Percentiles rank a stretch among this genome's conserved stretches.
These are phyloP conservation scores for Botrytis squamosa DNA, from an alignment of 2,329 filamentous ascomycete genomes.

Conservation along the genomic window DNA sequence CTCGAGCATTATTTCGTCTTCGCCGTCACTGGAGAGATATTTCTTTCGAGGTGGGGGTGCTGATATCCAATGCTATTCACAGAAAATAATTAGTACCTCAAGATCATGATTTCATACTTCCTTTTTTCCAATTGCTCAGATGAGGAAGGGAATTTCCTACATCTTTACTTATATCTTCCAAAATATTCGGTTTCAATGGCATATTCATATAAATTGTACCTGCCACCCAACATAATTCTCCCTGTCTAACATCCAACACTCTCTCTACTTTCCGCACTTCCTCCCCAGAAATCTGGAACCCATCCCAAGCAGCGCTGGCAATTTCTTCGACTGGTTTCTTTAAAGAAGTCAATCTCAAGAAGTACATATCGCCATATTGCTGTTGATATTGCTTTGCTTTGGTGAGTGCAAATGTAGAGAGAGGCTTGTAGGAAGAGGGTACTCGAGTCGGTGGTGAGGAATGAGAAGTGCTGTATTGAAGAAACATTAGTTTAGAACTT, in stretches of 20 bases:
- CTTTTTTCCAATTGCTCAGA: not conserved
- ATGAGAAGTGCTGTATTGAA: constrained; percentile 6
- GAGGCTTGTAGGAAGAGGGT: constrained; percentile 66
- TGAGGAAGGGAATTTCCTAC: constrained; percentile 47
- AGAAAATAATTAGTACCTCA: not conserved
- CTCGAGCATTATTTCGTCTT: constrained; percentile 79
- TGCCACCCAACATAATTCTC: constrained; percentile 90
- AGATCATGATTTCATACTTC: not conserved
- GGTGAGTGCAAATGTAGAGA: constrained; percentile 72
- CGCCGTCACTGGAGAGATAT: constrained; percentile 62
- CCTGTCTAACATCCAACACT: constrained; percentile 92
- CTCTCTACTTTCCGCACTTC: constrained; percentile 74
- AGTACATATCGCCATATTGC: constrained; percentile 98
- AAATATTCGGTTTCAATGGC: constrained; percentile 90
- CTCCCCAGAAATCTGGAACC: constrained; percentile 75
- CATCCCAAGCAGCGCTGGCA: constrained; percentile 74
- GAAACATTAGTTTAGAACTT: not conserved
- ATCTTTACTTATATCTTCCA: constrained; percentile 93
- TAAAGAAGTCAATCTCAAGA: constrained; percentile 81
- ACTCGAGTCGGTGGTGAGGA: constrained; percentile 16
- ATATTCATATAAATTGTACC: constrained; percentile 98
- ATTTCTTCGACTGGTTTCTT: constrained; percentile 78
- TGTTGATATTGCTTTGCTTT: constrained; percentile 78
- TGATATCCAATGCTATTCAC: constrained; percentile 79
- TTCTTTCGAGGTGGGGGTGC: constrained; percentile 75